Evolutionary conservation across 257 asterid species (phyloP).

Genomic region (Gentiana straminea): DNA sequence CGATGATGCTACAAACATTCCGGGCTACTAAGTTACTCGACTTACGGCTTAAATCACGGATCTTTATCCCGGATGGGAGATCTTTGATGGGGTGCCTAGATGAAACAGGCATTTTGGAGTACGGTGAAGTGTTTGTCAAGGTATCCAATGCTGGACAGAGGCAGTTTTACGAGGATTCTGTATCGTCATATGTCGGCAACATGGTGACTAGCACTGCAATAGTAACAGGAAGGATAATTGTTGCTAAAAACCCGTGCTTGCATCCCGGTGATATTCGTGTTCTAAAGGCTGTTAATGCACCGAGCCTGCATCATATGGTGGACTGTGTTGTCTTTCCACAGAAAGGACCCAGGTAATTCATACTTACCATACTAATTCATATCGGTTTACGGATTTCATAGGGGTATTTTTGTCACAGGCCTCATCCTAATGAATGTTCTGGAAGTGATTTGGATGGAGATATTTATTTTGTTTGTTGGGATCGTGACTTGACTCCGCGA

Average conservation of each 20-base stretch:
- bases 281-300: constrained; percentile 49
- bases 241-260: constrained; percentile 93
- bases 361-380: too few species aligned
- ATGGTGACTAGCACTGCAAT: constrained; percentile 13
- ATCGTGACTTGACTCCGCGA: constrained; percentile 57
- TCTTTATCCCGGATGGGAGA: constrained; percentile 60
- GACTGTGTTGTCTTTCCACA: constrained; percentile 86
- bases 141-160: constrained; percentile 33
- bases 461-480: constrained; percentile 91
- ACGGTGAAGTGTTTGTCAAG: constrained; percentile 83
- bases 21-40: constrained; percentile 65
- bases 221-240: constrained; percentile 43
- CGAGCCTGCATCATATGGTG: constrained; percentile 65
- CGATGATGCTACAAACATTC: constrained; percentile 81
- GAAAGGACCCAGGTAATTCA: constrained; percentile 56
- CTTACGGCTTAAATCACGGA: constrained; percentile 48
- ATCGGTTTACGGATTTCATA: too few species aligned
- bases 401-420: constrained; percentile 28
- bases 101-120: constrained; percentile 61
- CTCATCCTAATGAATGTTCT: constrained; percentile 97
- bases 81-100: constrained; percentile 93
- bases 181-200: constrained; percentile 7
- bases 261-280: constrained; percentile 97
- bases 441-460: constrained; percentile 98
- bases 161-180: constrained; percentile 21